Percentiles rank a stretch among this genome's conserved stretches.
phyloP scores from a whole-genome alignment of 176 grass and related monocot species.

The Leersia perrieri region DNA sequence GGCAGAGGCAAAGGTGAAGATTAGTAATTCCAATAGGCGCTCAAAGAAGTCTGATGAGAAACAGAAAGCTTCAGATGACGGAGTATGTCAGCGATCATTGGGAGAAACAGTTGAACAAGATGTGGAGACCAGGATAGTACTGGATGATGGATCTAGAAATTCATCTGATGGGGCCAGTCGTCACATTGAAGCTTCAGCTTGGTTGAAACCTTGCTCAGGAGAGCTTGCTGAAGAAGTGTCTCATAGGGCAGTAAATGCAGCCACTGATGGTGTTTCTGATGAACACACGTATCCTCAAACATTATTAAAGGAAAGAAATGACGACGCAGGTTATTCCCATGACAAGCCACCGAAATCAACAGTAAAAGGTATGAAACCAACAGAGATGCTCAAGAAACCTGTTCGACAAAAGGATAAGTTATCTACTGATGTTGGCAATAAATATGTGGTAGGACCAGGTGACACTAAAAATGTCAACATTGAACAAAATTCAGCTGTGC shows the following conservation, averaged over 20 bases:
- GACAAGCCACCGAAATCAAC: constrained; percentile 19
- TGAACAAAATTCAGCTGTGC: constrained; percentile 30
- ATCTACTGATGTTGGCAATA: constrained; percentile 22
- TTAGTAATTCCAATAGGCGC: constrained; percentile 14
- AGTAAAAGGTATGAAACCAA: constrained; percentile 46
- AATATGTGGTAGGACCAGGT: constrained; percentile 13
- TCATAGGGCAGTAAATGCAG: constrained; percentile 24
- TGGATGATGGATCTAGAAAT: constrained; percentile 37
- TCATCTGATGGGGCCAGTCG: constrained; percentile 30
- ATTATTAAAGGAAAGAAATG: constrained; percentile 41
- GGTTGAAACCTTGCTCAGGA: constrained; percentile 50
- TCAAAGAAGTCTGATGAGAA: constrained; percentile 22
- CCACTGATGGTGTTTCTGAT: constrained; percentile 43
- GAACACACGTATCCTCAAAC: constrained; percentile 40
- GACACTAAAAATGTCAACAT: constrained; percentile 33
- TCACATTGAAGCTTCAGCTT: constrained; percentile 39
- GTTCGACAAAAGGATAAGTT: constrained; percentile 27
- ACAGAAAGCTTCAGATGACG: constrained; percentile 32
- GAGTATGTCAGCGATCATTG: constrained; percentile 4
- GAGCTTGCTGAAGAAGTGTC: constrained; percentile 33
- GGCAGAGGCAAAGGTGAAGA: constrained; percentile 9
- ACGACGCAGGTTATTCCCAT: constrained; percentile 32
- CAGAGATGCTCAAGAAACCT: constrained; percentile 36
- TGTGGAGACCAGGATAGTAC: constrained; percentile 22
- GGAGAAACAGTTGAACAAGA: constrained; percentile 36